Percentiles rank a stretch among this genome's conserved stretches.
These are phyloP conservation scores for Cenchrus americanus DNA, from an alignment of 176 grass and related monocot genomes.

Conservation along the genomic window DNA sequence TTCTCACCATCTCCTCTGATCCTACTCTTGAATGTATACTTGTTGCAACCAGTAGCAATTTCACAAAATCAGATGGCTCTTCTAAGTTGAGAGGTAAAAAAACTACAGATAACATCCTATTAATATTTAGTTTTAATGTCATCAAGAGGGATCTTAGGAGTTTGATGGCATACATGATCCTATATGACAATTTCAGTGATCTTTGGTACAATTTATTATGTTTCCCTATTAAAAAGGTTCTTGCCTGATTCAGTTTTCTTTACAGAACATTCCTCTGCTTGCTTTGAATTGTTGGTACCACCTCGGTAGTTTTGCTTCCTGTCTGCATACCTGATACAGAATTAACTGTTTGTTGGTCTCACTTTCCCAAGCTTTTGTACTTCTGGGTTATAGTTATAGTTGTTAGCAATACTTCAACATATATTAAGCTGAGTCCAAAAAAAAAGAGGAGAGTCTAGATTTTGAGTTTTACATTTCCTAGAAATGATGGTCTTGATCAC, in stretches of 20 bases:
- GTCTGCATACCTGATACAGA: background rate
- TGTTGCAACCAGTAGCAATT: background rate
- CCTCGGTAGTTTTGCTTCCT: background rate
- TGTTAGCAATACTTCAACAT: background rate
- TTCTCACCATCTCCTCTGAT: background rate
- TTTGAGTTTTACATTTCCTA: conserved; percentile 1
- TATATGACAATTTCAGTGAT: background rate
- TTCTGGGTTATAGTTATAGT: background rate
- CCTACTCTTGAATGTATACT: background rate
- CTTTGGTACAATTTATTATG: background rate
- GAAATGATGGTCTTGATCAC: background rate
- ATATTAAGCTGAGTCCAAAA: background rate
- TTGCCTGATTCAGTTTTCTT: conserved; percentile 15
- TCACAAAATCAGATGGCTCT: background rate
- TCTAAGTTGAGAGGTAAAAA: background rate
- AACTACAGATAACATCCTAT: background rate
- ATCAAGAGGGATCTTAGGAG: background rate
- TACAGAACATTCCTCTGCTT: background rate
- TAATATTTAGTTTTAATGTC: background rate
- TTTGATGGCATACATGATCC: background rate
- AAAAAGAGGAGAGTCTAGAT: background rate
- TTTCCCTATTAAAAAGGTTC: background rate
- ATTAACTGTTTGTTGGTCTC: too few species aligned
- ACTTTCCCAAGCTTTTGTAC: background rate
- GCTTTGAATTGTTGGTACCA: conserved; percentile 5